These are phyloP conservation scores for Citrus hindsii DNA, from an alignment of 345 rosid genomes.

Conservation along the genomic window DNA sequence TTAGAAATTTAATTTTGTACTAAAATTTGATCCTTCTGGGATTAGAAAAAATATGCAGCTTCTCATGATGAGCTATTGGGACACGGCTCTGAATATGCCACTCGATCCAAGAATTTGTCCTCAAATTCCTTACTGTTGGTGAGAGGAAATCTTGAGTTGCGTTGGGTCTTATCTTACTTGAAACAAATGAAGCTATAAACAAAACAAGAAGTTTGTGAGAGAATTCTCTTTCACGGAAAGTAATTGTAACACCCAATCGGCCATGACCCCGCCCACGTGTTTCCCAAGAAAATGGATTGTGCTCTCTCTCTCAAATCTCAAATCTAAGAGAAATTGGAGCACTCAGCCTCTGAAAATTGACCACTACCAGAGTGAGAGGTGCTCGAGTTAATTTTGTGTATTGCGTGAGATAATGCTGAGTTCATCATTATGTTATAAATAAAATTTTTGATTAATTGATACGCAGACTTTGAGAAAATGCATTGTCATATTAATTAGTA, in stretches of 20 bases:
- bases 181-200: not conserved
- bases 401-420: slow-evolving; percentile 32
- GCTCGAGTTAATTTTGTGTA: not conserved
- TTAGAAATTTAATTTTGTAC: not conserved
- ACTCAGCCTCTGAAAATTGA: not conserved
- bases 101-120: not conserved
- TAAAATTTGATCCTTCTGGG: not conserved
- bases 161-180: no score
- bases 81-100: not conserved
- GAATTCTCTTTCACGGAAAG: not conserved
- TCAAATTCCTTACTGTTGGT: no score
- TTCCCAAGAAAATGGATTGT: not conserved
- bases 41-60: no score
- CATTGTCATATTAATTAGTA: slow-evolving; percentile 13
- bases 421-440: slow-evolving; percentile 19
- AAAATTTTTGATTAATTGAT: not conserved
- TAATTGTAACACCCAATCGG: no score
- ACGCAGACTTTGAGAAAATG: not conserved
- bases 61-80: no score
- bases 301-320: not conserved
- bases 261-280: no score
- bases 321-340: not conserved
- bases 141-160: no score
- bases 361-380: not conserved
- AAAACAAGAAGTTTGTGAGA: not conserved